These are phyloP conservation scores for Juglanconis oblonga DNA, from an alignment of 2,329 filamentous ascomycete species.

Conservation along the genomic window DNA sequence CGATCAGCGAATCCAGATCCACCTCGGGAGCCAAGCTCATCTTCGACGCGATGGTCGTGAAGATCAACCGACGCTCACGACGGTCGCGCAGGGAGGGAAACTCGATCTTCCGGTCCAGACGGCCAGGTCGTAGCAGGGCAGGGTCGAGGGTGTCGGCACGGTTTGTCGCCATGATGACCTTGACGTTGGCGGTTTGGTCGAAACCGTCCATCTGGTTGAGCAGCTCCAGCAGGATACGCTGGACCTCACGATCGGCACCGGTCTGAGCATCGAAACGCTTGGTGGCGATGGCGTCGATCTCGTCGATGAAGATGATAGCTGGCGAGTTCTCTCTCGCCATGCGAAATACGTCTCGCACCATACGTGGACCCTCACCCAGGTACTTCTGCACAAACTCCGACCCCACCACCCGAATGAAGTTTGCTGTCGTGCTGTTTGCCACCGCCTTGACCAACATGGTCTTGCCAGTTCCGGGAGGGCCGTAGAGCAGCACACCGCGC, in stretches of 20 bases:
- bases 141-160: constrained; percentile 96
- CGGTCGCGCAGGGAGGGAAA: constrained; percentile 94
- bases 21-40: constrained; percentile 98
- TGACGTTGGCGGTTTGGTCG: constrained; percentile 98
- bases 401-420: constrained; percentile 96
- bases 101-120: constrained; percentile 97
- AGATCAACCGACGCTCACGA: constrained; percentile 92
- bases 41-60: constrained; percentile 92
- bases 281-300: constrained; percentile 97
- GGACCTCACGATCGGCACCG: constrained; percentile 94
- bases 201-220: constrained; percentile 99
- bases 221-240: constrained; percentile 94
- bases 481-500: constrained; percentile 92
- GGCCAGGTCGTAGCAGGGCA: constrained; percentile 87
- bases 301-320: constrained; percentile 99
- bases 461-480: constrained; percentile 92
- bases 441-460: constrained; percentile 98
- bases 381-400: constrained; percentile 99
- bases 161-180: constrained; percentile 99
- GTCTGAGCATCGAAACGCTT: constrained; percentile 99
- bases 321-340: constrained; percentile 99
- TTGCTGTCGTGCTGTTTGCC: constrained; percentile 95
- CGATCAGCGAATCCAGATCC: constrained; percentile 92
- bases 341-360: constrained; percentile 98
- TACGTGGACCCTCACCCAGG: constrained; percentile 92